Evolutionary conservation across 768 basidiomycete species (phyloP).

Genomic region (Suillus placidus): DNA sequence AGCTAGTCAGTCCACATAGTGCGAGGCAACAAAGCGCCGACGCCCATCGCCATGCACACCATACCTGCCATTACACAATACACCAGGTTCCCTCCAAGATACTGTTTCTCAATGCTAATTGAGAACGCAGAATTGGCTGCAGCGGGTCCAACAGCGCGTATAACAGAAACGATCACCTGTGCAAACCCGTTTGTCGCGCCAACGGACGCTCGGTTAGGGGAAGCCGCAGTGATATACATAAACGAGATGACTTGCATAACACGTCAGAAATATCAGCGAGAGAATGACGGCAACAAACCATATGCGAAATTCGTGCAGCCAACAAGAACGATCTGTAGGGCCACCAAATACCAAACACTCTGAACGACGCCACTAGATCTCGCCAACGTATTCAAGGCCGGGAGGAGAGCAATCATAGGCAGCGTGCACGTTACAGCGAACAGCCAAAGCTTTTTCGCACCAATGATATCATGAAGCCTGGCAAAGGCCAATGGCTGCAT

Average conservation of each 20-base stretch:
- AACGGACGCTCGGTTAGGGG: slow-evolving; percentile 68
- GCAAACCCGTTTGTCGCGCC: slow-evolving; percentile 71
- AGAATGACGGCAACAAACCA: not conserved
- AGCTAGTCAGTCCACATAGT: not conserved
- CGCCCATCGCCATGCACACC: slow-evolving; percentile 24
- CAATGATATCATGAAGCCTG: slow-evolving; percentile 50
- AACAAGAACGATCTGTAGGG: slow-evolving; percentile 48
- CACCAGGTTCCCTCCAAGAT: slow-evolving; percentile 58
- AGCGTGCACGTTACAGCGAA: slow-evolving; percentile 50
- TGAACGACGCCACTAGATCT: not conserved
- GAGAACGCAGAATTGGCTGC: slow-evolving; percentile 32
- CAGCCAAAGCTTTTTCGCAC: slow-evolving; percentile 60
- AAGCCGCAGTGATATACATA: slow-evolving; percentile 65
- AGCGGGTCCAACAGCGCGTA: slow-evolving; percentile 32
- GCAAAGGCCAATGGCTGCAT: slow-evolving; percentile 67
- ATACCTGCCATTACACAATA: slow-evolving; percentile 43
- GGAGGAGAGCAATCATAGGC: slow-evolving; percentile 49
- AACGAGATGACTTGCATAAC: slow-evolving; percentile 57
- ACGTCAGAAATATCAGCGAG: not conserved
- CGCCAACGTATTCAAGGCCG: slow-evolving; percentile 43
- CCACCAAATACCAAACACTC: slow-evolving; percentile 53
- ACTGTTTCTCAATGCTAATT: slow-evolving; percentile 25
- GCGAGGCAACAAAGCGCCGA: not conserved
- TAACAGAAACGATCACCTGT: slow-evolving; percentile 28
- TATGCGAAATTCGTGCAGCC: slow-evolving; percentile 40